phyloP scores from a whole-genome alignment of 2,329 filamentous ascomycete genomes.

The Penicillium sp. region DNA sequence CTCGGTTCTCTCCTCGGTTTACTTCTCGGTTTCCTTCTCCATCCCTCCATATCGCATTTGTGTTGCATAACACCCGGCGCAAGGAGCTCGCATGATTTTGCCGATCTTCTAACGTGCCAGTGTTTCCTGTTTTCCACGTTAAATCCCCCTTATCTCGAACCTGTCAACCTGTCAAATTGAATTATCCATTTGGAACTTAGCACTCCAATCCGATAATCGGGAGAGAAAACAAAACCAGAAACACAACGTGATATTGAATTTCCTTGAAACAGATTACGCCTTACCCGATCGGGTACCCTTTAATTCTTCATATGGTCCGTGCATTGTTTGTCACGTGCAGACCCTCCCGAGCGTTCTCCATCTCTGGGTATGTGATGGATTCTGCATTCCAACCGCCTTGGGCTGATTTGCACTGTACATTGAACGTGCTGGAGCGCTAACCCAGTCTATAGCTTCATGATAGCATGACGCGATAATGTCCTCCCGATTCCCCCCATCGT shows the following conservation, averaged over 20 bases:
- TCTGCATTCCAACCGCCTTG: slow-evolving; percentile 8
- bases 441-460: slow-evolving; percentile 34
- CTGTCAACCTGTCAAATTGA: background rate
- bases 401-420: slow-evolving; percentile 1
- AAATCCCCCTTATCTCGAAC: background rate
- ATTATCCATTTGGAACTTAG: background rate
- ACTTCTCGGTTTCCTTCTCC: too few relatives aligned
- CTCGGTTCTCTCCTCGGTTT: background rate
- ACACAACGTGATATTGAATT: background rate
- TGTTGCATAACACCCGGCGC: background rate
- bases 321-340: slow-evolving; percentile 5
- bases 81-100: slow-evolving; percentile 7
- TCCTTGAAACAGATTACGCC: slow-evolving; percentile 1
- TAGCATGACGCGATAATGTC: slow-evolving; percentile 49
- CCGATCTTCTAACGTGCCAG: slow-evolving; percentile 1
- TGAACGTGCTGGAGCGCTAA: slow-evolving; percentile 31
- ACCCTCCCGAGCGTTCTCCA: slow-evolving; percentile 8
- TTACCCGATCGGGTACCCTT: slow-evolving; percentile 9
- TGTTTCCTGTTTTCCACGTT: background rate
- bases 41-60: background rate
- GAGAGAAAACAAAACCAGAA: background rate
- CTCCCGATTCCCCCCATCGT: slow-evolving; percentile 61
- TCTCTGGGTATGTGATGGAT: slow-evolving; percentile 5
- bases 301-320: slow-evolving; percentile 8
- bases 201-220: background rate